These are phyloP conservation scores for Scheffersomyces lignosus DNA, from an alignment of 805 yeast genomes.

Conservation along the genomic window DNA sequence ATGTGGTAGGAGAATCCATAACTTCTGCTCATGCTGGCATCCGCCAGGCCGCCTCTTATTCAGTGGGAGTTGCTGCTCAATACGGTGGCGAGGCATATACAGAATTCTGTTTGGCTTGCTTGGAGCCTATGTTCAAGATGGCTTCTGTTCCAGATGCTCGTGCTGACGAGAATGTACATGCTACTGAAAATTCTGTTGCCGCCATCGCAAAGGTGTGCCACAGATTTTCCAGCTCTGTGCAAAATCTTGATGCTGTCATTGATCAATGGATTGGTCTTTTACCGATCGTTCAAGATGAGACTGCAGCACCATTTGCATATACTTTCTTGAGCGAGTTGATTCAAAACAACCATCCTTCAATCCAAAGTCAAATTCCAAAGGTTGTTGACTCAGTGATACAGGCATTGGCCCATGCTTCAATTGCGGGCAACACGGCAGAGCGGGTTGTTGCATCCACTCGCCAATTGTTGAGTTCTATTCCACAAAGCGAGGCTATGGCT, in stretches of 20 bases:
- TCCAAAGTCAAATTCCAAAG: conserved; percentile 53
- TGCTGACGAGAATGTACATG: conserved; percentile 77
- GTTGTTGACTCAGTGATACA: conserved; percentile 70
- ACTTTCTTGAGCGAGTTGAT: conserved; percentile 59
- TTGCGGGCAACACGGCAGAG: conserved; percentile 72
- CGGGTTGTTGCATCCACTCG: conserved; percentile 63
- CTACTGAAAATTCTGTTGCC: conserved; percentile 83
- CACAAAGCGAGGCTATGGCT: conserved; percentile 67
- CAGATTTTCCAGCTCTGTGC: conserved; percentile 55
- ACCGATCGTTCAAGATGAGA: conserved; percentile 82
- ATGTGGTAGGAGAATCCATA: conserved; percentile 64
- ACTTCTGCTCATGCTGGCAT: conserved; percentile 66
- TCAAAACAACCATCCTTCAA: conserved; percentile 38
- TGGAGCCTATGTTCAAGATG: conserved; percentile 73
- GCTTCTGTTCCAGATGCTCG: conserved; percentile 77
- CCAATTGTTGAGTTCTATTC: conserved; percentile 59
- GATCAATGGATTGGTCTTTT: conserved; percentile 78
- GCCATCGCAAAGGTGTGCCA: conserved; percentile 84
- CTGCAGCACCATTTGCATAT: conserved; percentile 85
- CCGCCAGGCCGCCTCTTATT: conserved; percentile 84
- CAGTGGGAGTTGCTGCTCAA: conserved; percentile 85
- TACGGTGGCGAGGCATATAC: conserved; percentile 64
- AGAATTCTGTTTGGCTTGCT: conserved; percentile 64
- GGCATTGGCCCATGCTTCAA: conserved; percentile 67
- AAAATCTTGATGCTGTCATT: conserved; percentile 62